Conservation (phyloP, 2,329 filamentous ascomycete genomes). For the Penicillium sp. region DNA sequence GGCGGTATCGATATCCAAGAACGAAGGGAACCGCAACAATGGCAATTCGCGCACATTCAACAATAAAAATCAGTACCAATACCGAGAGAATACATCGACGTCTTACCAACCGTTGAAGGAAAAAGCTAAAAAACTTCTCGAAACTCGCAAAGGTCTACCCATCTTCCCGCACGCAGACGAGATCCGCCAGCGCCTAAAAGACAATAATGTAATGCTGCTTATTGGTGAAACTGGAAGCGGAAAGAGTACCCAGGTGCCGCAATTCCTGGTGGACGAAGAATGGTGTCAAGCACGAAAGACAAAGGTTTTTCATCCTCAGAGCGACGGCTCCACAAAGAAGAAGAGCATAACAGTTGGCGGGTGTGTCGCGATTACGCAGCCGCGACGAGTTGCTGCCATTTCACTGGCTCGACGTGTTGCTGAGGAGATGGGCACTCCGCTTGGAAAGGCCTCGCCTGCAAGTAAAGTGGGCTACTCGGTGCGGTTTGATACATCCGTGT, state of each 20-base stretch:
- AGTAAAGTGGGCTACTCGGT: conserved; percentile 86
- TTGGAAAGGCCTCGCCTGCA: conserved; percentile 56
- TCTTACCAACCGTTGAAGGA: conserved; percentile 31
- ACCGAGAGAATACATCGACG: background rate
- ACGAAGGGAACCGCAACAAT: background rate
- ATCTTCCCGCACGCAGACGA: conserved; percentile 72
- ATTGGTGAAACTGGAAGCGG: conserved; percentile 94
- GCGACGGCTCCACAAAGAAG: conserved; percentile 20
- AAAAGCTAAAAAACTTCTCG: conserved; percentile 46
- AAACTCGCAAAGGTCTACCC: conserved; percentile 64
- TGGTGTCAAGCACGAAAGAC: conserved; percentile 69
- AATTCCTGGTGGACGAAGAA: conserved; percentile 73
- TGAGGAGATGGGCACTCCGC: conserved; percentile 68
- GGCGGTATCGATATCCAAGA: background rate
- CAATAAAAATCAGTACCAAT: background rate
- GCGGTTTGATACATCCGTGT: conserved; percentile 83
- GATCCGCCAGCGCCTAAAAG: conserved; percentile 61
- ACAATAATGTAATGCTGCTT: conserved; percentile 73
- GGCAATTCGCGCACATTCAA: background rate
- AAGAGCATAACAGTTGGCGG: conserved; percentile 61
- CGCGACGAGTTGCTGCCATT: conserved; percentile 87
- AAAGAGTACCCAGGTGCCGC: conserved; percentile 94
- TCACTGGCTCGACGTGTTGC: conserved; percentile 85
- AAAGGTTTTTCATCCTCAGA: conserved; percentile 33
- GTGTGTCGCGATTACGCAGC: conserved; percentile 90